A percentile compares a stretch with the other conserved stretches of the same genome.
phyloP scores from a whole-genome alignment of 116 monocot genomes.

The Trichopus zeylanicus region DNA sequence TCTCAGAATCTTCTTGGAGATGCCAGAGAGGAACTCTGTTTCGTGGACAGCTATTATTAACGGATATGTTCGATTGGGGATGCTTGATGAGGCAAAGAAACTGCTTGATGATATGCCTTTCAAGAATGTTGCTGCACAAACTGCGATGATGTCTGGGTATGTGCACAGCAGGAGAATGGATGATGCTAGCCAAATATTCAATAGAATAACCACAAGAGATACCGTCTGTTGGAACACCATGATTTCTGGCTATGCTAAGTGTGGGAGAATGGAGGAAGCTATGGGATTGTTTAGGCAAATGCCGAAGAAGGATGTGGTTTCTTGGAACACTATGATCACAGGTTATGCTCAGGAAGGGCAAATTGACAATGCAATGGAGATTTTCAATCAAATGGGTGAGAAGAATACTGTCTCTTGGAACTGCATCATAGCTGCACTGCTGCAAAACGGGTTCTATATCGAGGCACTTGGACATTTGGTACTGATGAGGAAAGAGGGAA shows the following conservation, averaged over 20 bases:
- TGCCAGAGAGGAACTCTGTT: constrained; percentile 39
- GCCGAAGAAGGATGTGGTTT: constrained; percentile 37
- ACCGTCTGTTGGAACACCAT: constrained; percentile 60
- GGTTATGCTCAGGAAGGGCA: constrained; percentile 45
- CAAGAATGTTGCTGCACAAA: constrained; percentile 45
- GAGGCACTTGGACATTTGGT: constrained; percentile 34
- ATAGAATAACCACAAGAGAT: constrained; percentile 21
- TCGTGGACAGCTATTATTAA: constrained; percentile 57
- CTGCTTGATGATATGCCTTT: constrained; percentile 45
- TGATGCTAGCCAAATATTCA: constrained; percentile 37
- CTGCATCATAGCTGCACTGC: constrained; percentile 41
- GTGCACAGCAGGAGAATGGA: constrained; percentile 34
- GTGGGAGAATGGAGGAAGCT: constrained; percentile 51
- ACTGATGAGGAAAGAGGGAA: constrained; percentile 30
- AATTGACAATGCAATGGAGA: constrained; percentile 24
- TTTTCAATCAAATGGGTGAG: constrained; percentile 29
- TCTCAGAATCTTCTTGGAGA: constrained; percentile 20
- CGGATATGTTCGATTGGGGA: constrained; percentile 39
- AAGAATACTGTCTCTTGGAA: constrained; percentile 52
- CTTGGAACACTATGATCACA: constrained; percentile 55
- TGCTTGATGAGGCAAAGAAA: constrained; percentile 27
- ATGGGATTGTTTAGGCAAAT: constrained; percentile 28
- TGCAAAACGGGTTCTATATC: constrained; percentile 34
- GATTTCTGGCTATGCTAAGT: constrained; percentile 46
- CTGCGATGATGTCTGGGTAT: constrained; percentile 48